Evolutionary conservation across 257 asterid genomes (phyloP).

Genomic region (Lycium ferocissimum): DNA sequence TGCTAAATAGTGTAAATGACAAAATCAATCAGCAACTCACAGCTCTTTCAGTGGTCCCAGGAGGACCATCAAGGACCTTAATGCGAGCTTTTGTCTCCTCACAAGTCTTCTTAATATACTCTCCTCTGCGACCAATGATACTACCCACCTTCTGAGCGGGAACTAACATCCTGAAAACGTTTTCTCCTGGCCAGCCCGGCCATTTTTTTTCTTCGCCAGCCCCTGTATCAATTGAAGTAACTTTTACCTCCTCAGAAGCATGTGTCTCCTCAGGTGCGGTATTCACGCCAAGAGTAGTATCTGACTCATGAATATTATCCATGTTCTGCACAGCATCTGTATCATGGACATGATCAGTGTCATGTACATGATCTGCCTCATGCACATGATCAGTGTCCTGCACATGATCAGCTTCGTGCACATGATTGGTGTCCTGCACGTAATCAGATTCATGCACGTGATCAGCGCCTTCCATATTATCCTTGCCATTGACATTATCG

Average conservation of each 20-base stretch:
- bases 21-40: slow-evolving; percentile 51
- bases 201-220: slow-evolving; percentile 62
- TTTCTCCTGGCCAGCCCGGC: slow-evolving; percentile 93
- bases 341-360: not conserved
- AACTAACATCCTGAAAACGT: slow-evolving; percentile 68
- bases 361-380: not conserved
- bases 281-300: slow-evolving; percentile 1
- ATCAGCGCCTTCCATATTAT: not conserved
- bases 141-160: slow-evolving; percentile 77
- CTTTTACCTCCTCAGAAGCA: slow-evolving; percentile 47
- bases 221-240: slow-evolving; percentile 42
- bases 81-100: slow-evolving; percentile 82
- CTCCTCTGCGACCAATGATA: slow-evolving; percentile 81
- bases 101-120: slow-evolving; percentile 66
- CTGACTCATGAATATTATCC: slow-evolving; percentile 26
- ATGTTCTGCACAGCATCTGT: not conserved
- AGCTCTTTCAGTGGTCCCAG: slow-evolving; percentile 72
- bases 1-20: slow-evolving; percentile 2
- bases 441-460: not conserved
- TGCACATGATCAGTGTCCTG: not conserved
- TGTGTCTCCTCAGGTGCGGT: slow-evolving; percentile 44
- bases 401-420: not conserved
- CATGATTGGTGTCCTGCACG: not conserved
- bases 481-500: not conserved
- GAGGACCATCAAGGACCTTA: slow-evolving; percentile 76